Conservation (phyloP, 2,329 filamentous ascomycete genomes). For the Metarhizium album region DNA sequence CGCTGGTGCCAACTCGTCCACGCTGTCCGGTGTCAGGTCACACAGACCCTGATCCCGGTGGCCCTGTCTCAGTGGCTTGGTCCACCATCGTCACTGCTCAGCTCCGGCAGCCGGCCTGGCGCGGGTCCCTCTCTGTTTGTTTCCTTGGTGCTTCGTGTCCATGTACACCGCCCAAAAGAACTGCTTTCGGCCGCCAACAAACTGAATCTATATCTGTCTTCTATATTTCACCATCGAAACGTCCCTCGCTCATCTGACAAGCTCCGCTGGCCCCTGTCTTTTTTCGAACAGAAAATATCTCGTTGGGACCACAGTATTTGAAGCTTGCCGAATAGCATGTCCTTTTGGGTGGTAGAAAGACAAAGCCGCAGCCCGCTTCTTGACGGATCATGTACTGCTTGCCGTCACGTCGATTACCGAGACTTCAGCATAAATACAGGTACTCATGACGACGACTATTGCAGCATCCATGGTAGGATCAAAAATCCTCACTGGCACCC, state of each 20-base stretch:
- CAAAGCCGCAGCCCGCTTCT: slow-evolving; percentile 14
- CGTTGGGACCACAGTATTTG: neutral
- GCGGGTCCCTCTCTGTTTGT: neutral
- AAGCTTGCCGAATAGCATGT: slow-evolving; percentile 18
- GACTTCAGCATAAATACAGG: neutral
- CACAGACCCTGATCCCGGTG: neutral
- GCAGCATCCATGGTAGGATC: neutral
- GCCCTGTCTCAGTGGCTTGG: neutral
- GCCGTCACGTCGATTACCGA: slow-evolving; percentile 1
- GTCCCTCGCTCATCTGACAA: neutral
- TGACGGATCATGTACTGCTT: slow-evolving; percentile 2
- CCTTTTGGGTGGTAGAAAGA: slow-evolving; percentile 28
- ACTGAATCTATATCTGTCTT: neutral
- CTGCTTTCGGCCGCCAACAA: neutral
- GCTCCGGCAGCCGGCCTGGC: neutral
- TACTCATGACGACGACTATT: neutral
- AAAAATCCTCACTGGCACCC: neutral
- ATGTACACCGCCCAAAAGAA: slow-evolving; percentile 1
- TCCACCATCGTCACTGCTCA: neutral
- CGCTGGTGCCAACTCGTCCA: neutral
- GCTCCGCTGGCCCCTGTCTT: neutral
- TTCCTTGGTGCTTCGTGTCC: neutral
- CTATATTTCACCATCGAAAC: neutral
- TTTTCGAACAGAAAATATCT: neutral
- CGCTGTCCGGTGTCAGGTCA: neutral